A percentile compares a stretch with the other conserved stretches of the same genome.
Conservation (phyloP, 129 eudicot species). For the Flaveria linearis region DNA sequence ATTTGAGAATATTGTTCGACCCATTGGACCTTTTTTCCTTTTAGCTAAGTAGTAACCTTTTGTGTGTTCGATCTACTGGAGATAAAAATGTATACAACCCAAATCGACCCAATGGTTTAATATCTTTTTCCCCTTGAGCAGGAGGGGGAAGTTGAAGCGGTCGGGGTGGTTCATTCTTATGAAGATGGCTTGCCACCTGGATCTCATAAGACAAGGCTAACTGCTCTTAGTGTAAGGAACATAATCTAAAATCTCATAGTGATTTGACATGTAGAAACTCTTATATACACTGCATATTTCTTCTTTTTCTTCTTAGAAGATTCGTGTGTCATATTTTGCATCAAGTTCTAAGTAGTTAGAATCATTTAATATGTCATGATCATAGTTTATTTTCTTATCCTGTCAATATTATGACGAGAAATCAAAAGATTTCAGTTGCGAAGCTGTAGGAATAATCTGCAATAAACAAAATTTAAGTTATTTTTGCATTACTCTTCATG, state of each 20-base stretch:
- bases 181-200: constrained; percentile 93
- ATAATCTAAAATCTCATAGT: background rate
- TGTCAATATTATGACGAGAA: background rate
- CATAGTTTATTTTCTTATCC: background rate
- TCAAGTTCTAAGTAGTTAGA: constrained; percentile 10
- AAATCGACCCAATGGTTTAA: background rate
- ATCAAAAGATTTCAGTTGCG: background rate
- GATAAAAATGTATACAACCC: background rate
- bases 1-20: background rate
- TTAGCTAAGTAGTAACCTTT: background rate
- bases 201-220: constrained; percentile 83
- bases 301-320: background rate
- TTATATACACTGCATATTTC: background rate
- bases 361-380: background rate
- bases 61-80: background rate
- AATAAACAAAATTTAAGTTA: background rate
- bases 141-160: constrained; percentile 96
- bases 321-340: background rate
- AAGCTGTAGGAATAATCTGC: constrained; percentile 1
- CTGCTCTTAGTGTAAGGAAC: constrained; percentile 79
- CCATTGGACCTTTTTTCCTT: background rate
- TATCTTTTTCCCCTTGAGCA: constrained; percentile 30
- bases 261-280: constrained; percentile 4
- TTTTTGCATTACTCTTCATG: background rate
- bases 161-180: constrained; percentile 78